Percentiles rank a stretch among this genome's conserved stretches.
Evolutionary conservation across 148 eudicot genomes (phyloP).

Genomic region (Cornus controversa): DNA sequence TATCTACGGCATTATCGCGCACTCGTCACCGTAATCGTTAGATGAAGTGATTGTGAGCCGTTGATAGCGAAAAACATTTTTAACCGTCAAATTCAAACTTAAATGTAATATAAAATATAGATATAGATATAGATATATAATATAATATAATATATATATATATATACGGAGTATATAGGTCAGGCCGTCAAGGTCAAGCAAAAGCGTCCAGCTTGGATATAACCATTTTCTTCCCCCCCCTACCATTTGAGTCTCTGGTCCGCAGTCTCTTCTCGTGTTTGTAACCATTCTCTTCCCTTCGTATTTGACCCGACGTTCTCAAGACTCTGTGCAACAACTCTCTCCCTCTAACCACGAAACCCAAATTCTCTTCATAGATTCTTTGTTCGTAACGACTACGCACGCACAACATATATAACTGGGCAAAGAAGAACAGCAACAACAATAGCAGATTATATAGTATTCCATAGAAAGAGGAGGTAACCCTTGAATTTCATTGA

Average conservation of each 20-base stretch:
- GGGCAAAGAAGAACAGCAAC: background rate
- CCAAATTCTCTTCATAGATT: background rate
- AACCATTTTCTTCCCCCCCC: too few relatives aligned
- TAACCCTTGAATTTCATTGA: slow-evolving; percentile 37
- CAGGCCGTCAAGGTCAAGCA: too few relatives aligned
- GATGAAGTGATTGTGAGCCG: too few relatives aligned
- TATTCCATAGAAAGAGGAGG: background rate
- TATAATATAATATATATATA: too few relatives aligned
- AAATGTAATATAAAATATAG: too few relatives aligned
- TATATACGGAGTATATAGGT: too few relatives aligned
- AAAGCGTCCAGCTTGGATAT: too few relatives aligned
- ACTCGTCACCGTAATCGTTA: too few relatives aligned
- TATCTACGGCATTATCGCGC: too few relatives aligned
- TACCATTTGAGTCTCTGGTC: background rate
- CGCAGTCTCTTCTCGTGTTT: background rate
- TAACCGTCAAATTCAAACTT: too few relatives aligned
- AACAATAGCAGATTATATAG: background rate
- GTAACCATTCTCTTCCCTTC: slow-evolving; percentile 9
- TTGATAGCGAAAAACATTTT: too few relatives aligned
- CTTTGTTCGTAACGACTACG: background rate
- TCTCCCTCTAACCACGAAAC: background rate
- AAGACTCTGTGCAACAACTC: background rate
- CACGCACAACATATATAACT: background rate
- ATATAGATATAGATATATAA: too few relatives aligned
- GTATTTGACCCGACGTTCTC: slow-evolving; percentile 12